Conservation (phyloP, 257 asterid genomes). For the Verbena officinalis region DNA sequence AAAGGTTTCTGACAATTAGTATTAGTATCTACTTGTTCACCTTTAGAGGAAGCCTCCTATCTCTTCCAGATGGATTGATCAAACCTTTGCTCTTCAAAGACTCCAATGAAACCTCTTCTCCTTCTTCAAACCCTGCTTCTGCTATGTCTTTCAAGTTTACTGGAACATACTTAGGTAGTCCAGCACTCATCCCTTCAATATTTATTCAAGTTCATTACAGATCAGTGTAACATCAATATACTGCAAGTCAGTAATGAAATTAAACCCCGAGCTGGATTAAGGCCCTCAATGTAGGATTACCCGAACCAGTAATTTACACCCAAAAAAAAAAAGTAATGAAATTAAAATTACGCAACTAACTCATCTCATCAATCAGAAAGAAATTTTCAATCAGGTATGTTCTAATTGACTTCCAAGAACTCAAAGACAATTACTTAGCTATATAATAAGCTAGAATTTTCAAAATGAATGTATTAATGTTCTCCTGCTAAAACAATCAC, state of each 20-base stretch:
- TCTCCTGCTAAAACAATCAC: not conserved
- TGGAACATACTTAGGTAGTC: constrained; percentile 86
- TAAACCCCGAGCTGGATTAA: too few relatives aligned
- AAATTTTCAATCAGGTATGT: not conserved
- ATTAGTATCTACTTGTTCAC: constrained; percentile 37
- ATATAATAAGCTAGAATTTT: constrained; percentile 2
- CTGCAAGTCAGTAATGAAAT: not conserved
- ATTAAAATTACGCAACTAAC: not conserved
- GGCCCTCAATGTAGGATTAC: too few relatives aligned
- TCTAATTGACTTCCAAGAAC: not conserved
- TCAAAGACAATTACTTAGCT: not conserved
- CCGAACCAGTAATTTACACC: too few relatives aligned
- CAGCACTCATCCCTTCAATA: constrained; percentile 91
- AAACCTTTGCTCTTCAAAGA: constrained; percentile 82
- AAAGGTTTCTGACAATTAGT: not conserved
- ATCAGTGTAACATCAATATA: constrained; percentile 17
- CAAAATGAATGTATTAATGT: not conserved
- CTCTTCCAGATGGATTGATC: constrained; percentile 96
- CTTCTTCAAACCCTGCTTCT: constrained; percentile 83
- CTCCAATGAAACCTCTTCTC: constrained; percentile 93
- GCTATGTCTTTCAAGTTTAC: constrained; percentile 85
- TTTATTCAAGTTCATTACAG: not conserved
- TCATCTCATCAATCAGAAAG: constrained; percentile 3
- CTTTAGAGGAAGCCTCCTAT: constrained; percentile 90
- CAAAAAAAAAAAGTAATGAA: too few relatives aligned